Conservation (phyloP, 1,139 yeast genomes). For the Pichia sp. region DNA sequence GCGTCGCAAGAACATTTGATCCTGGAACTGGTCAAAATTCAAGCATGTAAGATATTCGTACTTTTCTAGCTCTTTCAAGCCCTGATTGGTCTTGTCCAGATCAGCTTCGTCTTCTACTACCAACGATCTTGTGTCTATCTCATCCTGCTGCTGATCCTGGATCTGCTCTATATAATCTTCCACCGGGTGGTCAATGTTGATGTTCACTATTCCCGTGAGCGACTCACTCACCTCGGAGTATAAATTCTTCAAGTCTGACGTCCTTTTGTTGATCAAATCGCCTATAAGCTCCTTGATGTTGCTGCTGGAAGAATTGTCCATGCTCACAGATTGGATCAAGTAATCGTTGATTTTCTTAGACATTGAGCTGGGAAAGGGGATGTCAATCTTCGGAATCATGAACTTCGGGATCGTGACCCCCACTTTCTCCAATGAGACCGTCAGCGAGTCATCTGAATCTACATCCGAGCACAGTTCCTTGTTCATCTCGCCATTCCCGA, state of each 20-base stretch:
- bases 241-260: slow-evolving; percentile 21
- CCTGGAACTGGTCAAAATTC: slow-evolving; percentile 47
- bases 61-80: slow-evolving; percentile 16
- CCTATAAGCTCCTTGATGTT: slow-evolving; percentile 12
- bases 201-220: slow-evolving; percentile 48
- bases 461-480: not conserved
- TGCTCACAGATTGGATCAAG: slow-evolving; percentile 14
- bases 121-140: no score
- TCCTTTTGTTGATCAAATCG: slow-evolving; percentile 14
- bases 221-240: slow-evolving; percentile 40
- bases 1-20: slow-evolving; percentile 50
- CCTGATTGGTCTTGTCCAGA: slow-evolving; percentile 11
- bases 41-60: slow-evolving; percentile 34
- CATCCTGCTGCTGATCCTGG: not conserved
- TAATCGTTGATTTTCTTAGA: slow-evolving; percentile 16
- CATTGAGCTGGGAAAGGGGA: slow-evolving; percentile 6
- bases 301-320: slow-evolving; percentile 17
- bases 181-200: slow-evolving; percentile 48
- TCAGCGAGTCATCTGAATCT: slow-evolving; percentile 28
- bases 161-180: slow-evolving; percentile 33
- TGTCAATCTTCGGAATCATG: slow-evolving; percentile 16
- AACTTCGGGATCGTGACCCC: slow-evolving; percentile 32
- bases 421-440: slow-evolving; percentile 44
- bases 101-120: slow-evolving; percentile 12
- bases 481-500: not conserved